Conservation (phyloP, 129 eudicot genomes). For the Sambucus nigra region DNA sequence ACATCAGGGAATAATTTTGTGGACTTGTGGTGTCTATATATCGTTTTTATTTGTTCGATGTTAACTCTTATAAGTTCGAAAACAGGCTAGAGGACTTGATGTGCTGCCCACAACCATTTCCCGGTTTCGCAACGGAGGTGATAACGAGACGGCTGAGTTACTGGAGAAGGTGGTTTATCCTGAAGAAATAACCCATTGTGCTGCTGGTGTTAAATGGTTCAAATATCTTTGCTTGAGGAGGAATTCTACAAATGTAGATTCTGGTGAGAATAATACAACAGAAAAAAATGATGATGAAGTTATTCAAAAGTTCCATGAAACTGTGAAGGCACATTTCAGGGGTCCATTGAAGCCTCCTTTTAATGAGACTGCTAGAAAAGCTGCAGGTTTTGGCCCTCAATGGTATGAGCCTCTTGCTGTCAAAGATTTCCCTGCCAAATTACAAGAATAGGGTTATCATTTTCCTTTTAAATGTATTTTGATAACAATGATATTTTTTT, state of each 20-base stretch:
- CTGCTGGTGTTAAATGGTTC: constrained; percentile 97
- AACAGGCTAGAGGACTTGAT: constrained; percentile 94
- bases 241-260: constrained; percentile 13
- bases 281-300: constrained; percentile 41
- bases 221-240: constrained; percentile 57
- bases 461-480: too few species aligned
- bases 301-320: constrained; percentile 58
- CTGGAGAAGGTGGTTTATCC: constrained; percentile 76
- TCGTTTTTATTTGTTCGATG: background rate
- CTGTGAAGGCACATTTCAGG: constrained; percentile 64
- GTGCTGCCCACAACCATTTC: constrained; percentile 90
- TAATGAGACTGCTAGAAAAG: constrained; percentile 79
- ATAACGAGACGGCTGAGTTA: constrained; percentile 65
- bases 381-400: constrained; percentile 90
- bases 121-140: constrained; percentile 87
- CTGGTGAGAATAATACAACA: background rate
- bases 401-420: constrained; percentile 96
- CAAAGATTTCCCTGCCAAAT: constrained; percentile 29
- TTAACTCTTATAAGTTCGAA: constrained; percentile 7
- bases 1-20: too few species aligned
- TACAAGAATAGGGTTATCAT: constrained; percentile 6
- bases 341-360: constrained; percentile 97
- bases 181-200: constrained; percentile 93
- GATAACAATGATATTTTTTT: too few species aligned
- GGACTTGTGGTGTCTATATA: background rate